Evolutionary conservation across 2,329 filamentous ascomycete genomes (phyloP).

Genomic region (Lachnellula cervina): DNA sequence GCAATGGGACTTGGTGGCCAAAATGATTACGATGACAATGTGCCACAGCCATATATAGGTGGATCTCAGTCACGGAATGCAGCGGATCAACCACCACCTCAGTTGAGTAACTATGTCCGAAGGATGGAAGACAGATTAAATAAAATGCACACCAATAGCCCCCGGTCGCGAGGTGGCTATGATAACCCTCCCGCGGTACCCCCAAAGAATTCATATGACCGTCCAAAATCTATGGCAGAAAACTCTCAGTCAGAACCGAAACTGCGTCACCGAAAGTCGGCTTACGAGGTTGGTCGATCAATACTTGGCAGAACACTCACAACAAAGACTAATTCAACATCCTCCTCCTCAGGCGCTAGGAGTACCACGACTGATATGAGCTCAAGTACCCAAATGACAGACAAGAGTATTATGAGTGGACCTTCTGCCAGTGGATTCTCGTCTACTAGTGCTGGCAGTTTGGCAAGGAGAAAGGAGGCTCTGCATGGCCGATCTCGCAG

Average conservation of each 20-base stretch:
- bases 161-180: conserved; percentile 13
- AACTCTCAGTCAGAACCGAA: conserved; percentile 38
- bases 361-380: conserved; percentile 62
- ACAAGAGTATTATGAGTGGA: conserved; percentile 89
- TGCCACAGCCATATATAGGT: conserved; percentile 12
- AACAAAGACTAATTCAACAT: conserved; percentile 80
- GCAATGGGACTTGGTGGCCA: conserved; percentile 63
- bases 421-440: conserved; percentile 86
- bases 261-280: conserved; percentile 64
- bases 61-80: conserved; percentile 29
- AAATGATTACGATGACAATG: conserved; percentile 46
- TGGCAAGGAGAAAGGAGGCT: conserved; percentile 65
- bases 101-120: conserved; percentile 81
- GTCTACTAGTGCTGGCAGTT: conserved; percentile 89
- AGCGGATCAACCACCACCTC: conserved; percentile 56
- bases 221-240: conserved; percentile 54
- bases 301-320: conserved; percentile 76
- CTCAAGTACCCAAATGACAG: conserved; percentile 70
- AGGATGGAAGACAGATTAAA: conserved; percentile 79
- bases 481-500: conserved; percentile 54
- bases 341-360: conserved; percentile 66
- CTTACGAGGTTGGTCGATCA: conserved; percentile 69
- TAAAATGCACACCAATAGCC: conserved; percentile 27
- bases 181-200: conserved; percentile 26
- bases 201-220: conserved; percentile 46